Conservation (phyloP, 148 eudicot genomes). For the Camellia japonica region DNA sequence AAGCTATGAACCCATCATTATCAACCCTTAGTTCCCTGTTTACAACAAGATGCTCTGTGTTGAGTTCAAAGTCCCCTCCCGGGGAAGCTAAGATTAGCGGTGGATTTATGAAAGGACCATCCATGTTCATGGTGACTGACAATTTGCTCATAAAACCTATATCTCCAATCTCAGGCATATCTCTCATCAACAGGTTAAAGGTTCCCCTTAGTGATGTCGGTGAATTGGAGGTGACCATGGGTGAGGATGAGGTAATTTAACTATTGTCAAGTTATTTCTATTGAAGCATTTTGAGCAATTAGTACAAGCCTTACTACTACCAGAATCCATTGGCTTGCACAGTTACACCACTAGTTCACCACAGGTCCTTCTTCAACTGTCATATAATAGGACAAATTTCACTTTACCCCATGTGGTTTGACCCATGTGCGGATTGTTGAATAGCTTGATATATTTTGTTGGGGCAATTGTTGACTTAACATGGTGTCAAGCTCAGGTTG, state of each 20-base stretch:
- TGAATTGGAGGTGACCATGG: slow-evolving; percentile 3
- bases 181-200: slow-evolving; percentile 3
- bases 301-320: background rate
- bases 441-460: too few relatives aligned
- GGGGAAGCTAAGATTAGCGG: background rate
- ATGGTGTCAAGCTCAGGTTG: too few relatives aligned
- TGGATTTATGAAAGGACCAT: background rate
- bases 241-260: slow-evolving; percentile 15
- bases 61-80: background rate
- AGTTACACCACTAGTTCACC: background rate
- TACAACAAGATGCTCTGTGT: fast-evolving
- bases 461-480: too few relatives aligned
- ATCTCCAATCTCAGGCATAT: slow-evolving; percentile 2
- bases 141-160: slow-evolving; percentile 8
- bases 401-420: too few relatives aligned
- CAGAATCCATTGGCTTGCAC: background rate
- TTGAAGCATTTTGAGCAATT: background rate
- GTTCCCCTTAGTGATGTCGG: background rate
- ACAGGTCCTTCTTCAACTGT: background rate
- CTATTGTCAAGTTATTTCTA: background rate
- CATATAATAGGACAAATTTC: too few relatives aligned
- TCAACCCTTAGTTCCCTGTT: background rate
- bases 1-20: background rate
- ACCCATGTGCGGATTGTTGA: too few relatives aligned
- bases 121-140: slow-evolving; percentile 13